phyloP scores from a whole-genome alignment of 1,284 basidiomycete genomes.

The Ustilago tritici region DNA sequence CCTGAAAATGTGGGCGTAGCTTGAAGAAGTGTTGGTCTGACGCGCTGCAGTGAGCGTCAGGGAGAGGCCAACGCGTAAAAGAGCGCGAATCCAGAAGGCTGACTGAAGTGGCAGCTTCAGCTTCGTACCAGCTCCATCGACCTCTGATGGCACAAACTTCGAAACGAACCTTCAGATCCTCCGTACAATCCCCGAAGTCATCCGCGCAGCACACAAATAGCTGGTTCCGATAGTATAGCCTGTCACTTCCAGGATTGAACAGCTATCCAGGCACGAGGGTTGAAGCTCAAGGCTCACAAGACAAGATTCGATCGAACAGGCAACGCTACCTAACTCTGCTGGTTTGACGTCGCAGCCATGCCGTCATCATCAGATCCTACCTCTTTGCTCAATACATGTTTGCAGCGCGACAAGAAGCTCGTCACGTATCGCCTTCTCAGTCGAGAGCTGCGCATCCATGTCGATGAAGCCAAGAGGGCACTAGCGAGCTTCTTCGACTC shows the following conservation, averaged over 20 bases:
- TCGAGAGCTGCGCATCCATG: constrained; percentile 52
- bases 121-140: constrained; percentile 1
- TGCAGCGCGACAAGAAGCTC: constrained; percentile 56
- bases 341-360: constrained; percentile 13
- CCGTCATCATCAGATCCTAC: constrained; percentile 26
- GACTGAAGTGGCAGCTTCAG: constrained; percentile 7
- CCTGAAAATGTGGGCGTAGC: too few species aligned
- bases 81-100: constrained; percentile 14
- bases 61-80: constrained; percentile 32
- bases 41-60: constrained; percentile 14
- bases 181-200: background rate
- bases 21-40: constrained; percentile 27
- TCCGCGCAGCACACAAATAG: background rate
- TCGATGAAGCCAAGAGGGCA: constrained; percentile 51
- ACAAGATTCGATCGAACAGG: background rate
- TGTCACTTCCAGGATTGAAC: background rate
- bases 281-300: background rate
- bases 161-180: background rate
- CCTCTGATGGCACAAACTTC: background rate
- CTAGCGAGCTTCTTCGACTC: constrained; percentile 40
- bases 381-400: constrained; percentile 47
- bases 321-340: background rate
- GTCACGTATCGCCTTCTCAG: constrained; percentile 61
- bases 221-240: too few species aligned
- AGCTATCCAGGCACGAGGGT: background rate